Base-by-base conservation (phyloP, 2,329 filamentous ascomycete species). In the Pseudodiploospora longispora region DNA sequence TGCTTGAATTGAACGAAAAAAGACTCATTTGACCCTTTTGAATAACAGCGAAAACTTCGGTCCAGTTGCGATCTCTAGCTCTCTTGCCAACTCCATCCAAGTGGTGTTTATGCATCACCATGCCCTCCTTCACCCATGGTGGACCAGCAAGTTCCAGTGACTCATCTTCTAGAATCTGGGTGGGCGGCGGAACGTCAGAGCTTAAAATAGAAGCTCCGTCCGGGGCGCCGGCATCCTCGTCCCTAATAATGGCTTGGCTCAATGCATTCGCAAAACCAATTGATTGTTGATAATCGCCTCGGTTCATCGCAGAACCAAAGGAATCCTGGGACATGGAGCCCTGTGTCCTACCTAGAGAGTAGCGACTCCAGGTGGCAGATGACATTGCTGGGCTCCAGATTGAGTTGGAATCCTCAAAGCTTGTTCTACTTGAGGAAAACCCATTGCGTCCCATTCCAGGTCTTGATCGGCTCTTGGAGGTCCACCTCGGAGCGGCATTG, bases 121-220 rank as follows among this genome's bases (percentile, higher is more conserved):
- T 87, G 50, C 93, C 93, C 65, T 98, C 93, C 66, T 98, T 98
- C 29, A 94, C 84, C 93, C 93, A 98, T 0, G 93, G 93, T n/a
- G 93, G 87, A 27, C 93, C 93, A 8, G 85, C 82, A 34, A 98
- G 80, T 59, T 95, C 90, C 9, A 98, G 75, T 0, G 85, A 88
- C 58, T 98, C 93, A 57, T 97, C 93, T 56, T 96, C 91, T 0
- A 97, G 78, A 7, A 96, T 69, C 28, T 84, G 80, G 5, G 77
- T 71, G 2, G 70, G 69, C 1, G 69, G 71, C 32, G 40, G 40
- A 31, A 80, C 66, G 37, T 80, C 77, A 30, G 83, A 80, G 54
- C 83, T 82, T 50, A 74, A 70, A 53, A 70, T 71, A 57, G 65
- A 79, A 3, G 59, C 62, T 50, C 62, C 66, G 50, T 70, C 66